A percentile compares a stretch with the other conserved stretches of the same genome.
Conservation (phyloP, 2,329 filamentous ascomycete species). For the Diplodia intermedia region DNA sequence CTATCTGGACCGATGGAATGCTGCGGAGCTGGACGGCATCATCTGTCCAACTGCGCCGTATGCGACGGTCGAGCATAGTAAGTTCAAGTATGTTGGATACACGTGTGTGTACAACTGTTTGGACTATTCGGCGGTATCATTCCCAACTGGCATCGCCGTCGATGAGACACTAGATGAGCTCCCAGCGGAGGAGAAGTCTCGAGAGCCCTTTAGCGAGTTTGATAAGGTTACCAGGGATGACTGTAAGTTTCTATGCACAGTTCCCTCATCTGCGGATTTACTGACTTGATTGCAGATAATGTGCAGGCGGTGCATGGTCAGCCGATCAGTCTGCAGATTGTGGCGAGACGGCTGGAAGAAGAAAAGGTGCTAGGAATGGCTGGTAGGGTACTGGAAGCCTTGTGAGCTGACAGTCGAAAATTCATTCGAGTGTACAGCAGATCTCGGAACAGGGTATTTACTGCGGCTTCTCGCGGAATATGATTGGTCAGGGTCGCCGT, state of each 20-base stretch:
- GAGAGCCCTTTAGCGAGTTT: constrained; percentile 18
- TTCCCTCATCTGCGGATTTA: neutral
- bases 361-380: constrained; percentile 54
- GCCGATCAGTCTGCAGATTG: constrained; percentile 52
- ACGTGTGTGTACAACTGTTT: constrained; percentile 58
- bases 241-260: constrained; percentile 46
- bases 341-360: constrained; percentile 51
- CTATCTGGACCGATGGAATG: constrained; percentile 56
- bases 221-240: constrained; percentile 43
- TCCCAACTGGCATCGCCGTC: constrained; percentile 48
- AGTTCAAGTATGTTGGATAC: constrained; percentile 48
- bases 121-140: constrained; percentile 56
- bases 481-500: neutral
- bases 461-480: no score
- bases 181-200: constrained; percentile 48
- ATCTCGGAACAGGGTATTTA: no score
- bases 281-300: constrained; percentile 41
- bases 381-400: constrained; percentile 43
- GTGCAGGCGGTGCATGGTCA: constrained; percentile 51
- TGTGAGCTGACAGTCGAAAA: constrained; percentile 19
- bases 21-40: constrained; percentile 54
- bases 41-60: constrained; percentile 49
- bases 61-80: constrained; percentile 35
- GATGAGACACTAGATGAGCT: constrained; percentile 34
- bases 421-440: neutral